Base-by-base conservation (phyloP, 495 filamentous ascomycete species). In the Penicillium tannophilum region DNA sequence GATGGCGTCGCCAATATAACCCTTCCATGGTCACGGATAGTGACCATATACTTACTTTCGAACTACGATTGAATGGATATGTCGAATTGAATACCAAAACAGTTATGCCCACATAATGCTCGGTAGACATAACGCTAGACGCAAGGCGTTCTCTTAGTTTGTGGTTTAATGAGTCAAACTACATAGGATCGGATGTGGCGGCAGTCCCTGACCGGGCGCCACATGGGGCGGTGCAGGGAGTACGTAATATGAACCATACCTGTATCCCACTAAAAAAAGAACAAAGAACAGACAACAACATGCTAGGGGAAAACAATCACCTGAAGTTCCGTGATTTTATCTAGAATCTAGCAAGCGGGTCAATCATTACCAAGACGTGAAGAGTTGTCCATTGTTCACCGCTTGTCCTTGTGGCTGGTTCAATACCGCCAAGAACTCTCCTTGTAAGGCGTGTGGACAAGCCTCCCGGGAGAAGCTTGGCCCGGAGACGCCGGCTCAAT, bases 401-500 rank as follows among this genome's bases (percentile, higher is more conserved):
- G 65, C 66, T 61, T 51, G n/a, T 20, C 16, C 26, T 23, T 41
- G 60, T 61, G 56, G 59, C 53, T 54, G 16, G 23, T 36, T 24
- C 36, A 28, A 55, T 49, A 57, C 56, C 56, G 60, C 56, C 56
- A 58, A 63, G 61, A 46, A 33, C 26, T 20, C 52, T 44, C 62
- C 62, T 61, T 43, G 58, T 65, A 64, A 47, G 69, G 66, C 66
- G 56, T 31, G 26, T 31, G 26, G 58, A 65, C 70, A 72, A 71
- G 68, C 70, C 60, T 72, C 60, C 60, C 14, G 60, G 54, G 60
- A 59, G 59, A 71, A 63, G 65, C 70, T 72, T 72, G 63, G 70
- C 70, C 67, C 67, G 63, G 57, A 20, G 53, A 43, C 47, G 11
- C 31, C 62, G 55, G 59, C 17, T 35, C 33, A 14, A 23, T 42